These are phyloP conservation scores for Trichoderma afroharzianum DNA, from an alignment of 2,329 filamentous ascomycete genomes.

Conservation along the genomic window DNA sequence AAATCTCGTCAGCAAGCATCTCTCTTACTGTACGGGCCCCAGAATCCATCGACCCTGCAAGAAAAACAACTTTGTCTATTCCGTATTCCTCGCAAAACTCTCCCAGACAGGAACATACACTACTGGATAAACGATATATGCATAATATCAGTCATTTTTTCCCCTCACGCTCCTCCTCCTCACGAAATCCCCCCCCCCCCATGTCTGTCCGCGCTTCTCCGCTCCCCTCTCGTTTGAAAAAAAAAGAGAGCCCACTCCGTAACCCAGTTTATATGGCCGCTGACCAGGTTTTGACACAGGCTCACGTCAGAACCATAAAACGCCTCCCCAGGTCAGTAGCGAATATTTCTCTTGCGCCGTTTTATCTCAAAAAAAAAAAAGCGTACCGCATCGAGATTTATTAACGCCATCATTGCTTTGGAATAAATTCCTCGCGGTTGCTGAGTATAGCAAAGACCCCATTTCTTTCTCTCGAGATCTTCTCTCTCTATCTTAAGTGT, in stretches of 20 bases:
- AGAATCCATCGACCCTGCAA: not conserved
- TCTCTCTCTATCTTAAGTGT: not conserved
- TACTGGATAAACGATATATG: not conserved
- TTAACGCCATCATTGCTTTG: not conserved
- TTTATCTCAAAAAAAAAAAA: not conserved
- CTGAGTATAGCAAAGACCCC: not conserved
- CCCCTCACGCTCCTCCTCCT: not conserved
- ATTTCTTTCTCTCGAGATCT: not conserved
- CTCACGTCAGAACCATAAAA: conserved; percentile 18
- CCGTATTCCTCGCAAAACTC: not conserved
- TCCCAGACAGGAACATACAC: not conserved
- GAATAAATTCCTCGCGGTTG: not conserved
- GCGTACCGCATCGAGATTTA: not conserved
- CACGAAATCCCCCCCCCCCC: not conserved
- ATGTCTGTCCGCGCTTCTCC: not conserved
- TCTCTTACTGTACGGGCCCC: not conserved
- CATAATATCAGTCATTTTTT: not conserved
- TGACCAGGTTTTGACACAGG: conserved; percentile 11
- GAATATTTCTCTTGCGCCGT: not conserved
- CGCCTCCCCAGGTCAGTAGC: not conserved
- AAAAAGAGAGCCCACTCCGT: not conserved
- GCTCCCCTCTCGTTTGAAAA: not conserved
- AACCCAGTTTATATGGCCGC: not conserved
- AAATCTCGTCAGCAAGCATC: not conserved
- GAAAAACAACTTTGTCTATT: no score